These are phyloP conservation scores for Trichoderma atroviride DNA, from an alignment of 2,329 filamentous ascomycete genomes.

Conservation along the genomic window DNA sequence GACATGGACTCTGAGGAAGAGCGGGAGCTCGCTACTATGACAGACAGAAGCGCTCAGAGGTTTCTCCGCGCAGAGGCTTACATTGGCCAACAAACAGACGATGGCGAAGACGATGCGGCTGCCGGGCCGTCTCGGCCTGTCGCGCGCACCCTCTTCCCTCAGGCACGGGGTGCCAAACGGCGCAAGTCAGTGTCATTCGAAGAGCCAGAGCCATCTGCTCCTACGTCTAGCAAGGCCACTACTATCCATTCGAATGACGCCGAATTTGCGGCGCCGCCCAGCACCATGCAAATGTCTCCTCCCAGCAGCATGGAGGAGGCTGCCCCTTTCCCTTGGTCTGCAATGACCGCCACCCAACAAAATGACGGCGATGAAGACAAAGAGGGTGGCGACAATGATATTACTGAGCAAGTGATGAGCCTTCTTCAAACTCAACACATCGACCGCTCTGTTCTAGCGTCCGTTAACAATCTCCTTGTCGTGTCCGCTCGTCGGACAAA, in stretches of 20 bases:
- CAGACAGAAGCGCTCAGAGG: conserved; percentile 42
- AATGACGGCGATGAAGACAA: conserved; percentile 13
- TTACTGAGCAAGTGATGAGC: conserved; percentile 52
- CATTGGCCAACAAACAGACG: conserved; percentile 30
- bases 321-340: neutral
- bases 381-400: conserved; percentile 35
- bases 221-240: conserved; percentile 26
- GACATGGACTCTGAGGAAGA: conserved; percentile 47
- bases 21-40: conserved; percentile 40
- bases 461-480: conserved; percentile 51
- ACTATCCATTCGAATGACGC: conserved; percentile 3
- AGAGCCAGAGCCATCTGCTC: conserved; percentile 30
- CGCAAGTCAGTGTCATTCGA: conserved; percentile 41
- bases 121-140: conserved; percentile 41
- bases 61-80: conserved; percentile 26
- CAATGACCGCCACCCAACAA: conserved; percentile 27
- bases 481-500: conserved; percentile 60
- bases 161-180: conserved; percentile 35
- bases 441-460: conserved; percentile 40
- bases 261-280: conserved; percentile 5
- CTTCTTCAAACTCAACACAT: conserved; percentile 51
- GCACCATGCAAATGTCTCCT: conserved; percentile 15
- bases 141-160: conserved; percentile 42
- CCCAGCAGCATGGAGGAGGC: neutral
- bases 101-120: conserved; percentile 31